phyloP scores from a whole-genome alignment of 257 asterid genomes.

The Rehmannia glutinosa region DNA sequence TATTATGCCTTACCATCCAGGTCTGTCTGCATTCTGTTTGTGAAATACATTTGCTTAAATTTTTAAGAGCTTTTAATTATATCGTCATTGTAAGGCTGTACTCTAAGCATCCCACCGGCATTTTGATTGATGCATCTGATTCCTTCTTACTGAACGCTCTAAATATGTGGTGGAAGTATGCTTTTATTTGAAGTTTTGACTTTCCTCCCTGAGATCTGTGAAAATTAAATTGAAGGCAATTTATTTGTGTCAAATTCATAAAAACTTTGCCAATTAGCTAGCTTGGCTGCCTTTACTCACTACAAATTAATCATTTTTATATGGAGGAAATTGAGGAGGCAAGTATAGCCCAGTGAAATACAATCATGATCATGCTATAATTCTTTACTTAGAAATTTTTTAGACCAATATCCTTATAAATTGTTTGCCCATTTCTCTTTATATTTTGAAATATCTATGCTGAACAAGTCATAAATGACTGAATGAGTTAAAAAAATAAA shows the following conservation, averaged over 20 bases:
- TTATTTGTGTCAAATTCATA: not conserved
- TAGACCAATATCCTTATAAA: not conserved
- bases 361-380: not conserved
- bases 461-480: not conserved
- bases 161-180: not conserved
- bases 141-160: not conserved
- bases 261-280: not conserved
- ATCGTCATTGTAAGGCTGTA: not conserved
- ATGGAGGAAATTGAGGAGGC: not conserved
- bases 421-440: not conserved
- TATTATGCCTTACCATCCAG: slow-evolving; percentile 76
- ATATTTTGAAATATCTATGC: not conserved
- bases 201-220: too few relatives aligned
- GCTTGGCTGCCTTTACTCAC: too few relatives aligned
- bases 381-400: not conserved
- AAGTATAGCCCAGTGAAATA: too few relatives aligned
- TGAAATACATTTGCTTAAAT: not conserved
- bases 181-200: too few relatives aligned
- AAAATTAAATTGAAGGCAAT: too few relatives aligned
- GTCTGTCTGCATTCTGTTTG: slow-evolving; percentile 31
- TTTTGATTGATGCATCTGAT: not conserved
- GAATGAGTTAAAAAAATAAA: not conserved
- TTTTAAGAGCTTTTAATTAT: not conserved
- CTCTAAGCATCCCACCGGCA: not conserved
- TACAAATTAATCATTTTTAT: not conserved